Percentiles rank a stretch among this genome's conserved stretches.
These are phyloP conservation scores for Telfairia occidentalis DNA, from an alignment of 331 rosid genomes.

Conservation along the genomic window DNA sequence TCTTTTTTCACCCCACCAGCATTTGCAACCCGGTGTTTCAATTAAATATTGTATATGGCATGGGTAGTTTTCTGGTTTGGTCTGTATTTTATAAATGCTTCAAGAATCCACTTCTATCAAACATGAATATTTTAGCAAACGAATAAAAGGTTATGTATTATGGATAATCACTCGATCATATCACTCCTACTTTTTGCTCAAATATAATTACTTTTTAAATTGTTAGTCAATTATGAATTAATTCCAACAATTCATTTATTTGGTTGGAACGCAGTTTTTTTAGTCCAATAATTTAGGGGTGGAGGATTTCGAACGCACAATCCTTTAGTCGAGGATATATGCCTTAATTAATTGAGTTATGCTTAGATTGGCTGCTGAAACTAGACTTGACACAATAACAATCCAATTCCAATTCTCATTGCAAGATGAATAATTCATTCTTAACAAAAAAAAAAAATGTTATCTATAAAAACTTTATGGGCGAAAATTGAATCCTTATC, in stretches of 20 bases:
- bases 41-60: neutral
- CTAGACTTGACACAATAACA: too few relatives aligned
- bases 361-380: too few relatives aligned
- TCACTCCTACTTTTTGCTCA: neutral
- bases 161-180: neutral
- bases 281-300: too few relatives aligned
- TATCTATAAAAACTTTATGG: neutral
- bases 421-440: neutral
- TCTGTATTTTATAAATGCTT: slow-evolving; percentile 7
- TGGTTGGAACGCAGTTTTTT: too few relatives aligned
- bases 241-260: too few relatives aligned
- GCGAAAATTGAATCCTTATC: neutral
- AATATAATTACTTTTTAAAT: neutral
- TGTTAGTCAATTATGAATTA: neutral
- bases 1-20: slow-evolving; percentile 1
- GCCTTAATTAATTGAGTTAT: too few relatives aligned
- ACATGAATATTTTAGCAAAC: neutral
- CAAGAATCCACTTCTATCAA: slow-evolving; percentile 9
- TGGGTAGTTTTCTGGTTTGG: slow-evolving; percentile 3
- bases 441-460: neutral
- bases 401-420: too few relatives aligned
- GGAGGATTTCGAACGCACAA: too few relatives aligned
- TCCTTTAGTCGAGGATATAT: too few relatives aligned
- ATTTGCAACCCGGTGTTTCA: neutral
- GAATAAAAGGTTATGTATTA: neutral